Conservation (phyloP, 805 yeast genomes). For the Yarrowia phangngaensis region DNA sequence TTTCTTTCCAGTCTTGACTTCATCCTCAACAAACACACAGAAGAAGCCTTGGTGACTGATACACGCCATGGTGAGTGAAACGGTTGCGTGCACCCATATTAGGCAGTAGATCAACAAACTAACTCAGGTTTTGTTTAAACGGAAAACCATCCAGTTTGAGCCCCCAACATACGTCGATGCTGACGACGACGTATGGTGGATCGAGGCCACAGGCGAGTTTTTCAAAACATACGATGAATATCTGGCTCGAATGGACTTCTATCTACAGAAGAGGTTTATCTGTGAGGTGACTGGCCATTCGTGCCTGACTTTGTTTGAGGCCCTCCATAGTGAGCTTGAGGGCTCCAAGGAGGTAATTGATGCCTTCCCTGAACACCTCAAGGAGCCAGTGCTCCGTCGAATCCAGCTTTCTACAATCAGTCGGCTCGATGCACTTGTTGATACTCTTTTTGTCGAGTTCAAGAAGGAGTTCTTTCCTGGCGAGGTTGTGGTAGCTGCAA, state of each 20-base stretch:
- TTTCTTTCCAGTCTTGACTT: constrained; percentile 3
- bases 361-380: constrained; percentile 83
- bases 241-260: constrained; percentile 46
- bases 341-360: constrained; percentile 58
- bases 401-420: constrained; percentile 78
- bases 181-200: constrained; percentile 68
- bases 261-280: constrained; percentile 61
- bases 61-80: no score
- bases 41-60: no score
- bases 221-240: constrained; percentile 73
- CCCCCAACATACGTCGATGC: constrained; percentile 31
- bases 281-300: constrained; percentile 96
- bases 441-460: constrained; percentile 73
- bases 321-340: constrained; percentile 60
- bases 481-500: constrained; percentile 52
- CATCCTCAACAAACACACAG: neutral
- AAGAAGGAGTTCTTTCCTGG: constrained; percentile 88
- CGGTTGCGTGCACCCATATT: no score
- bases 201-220: constrained; percentile 87
- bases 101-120: no score
- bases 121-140: constrained; percentile 41
- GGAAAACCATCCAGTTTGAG: constrained; percentile 36
- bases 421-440: constrained; percentile 82
- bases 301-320: constrained; percentile 86
- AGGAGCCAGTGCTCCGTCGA: constrained; percentile 84